A percentile compares a stretch with the other conserved stretches of the same genome.
Evolutionary conservation across 306 rosid genomes (phyloP).

Genomic region (Vigna reflexopilosa): DNA sequence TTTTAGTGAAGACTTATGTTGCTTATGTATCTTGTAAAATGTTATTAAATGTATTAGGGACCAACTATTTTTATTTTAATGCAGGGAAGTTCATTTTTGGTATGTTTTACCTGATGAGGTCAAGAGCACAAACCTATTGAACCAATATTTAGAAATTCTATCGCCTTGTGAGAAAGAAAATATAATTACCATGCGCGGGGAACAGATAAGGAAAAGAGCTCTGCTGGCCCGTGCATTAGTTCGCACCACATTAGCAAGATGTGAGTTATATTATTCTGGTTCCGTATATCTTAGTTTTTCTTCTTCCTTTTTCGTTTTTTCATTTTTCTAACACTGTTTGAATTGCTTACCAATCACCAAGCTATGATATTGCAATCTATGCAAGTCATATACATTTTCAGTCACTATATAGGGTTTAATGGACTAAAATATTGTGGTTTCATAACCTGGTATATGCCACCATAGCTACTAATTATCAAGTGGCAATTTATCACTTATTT

Average conservation of each 20-base stretch:
- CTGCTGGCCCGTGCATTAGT: constrained; percentile 80
- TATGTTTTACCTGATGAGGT: constrained; percentile 78
- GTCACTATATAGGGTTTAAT: constrained; percentile 1
- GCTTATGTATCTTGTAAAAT: constrained; percentile 6
- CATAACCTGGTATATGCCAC: not conserved
- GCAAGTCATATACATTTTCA: not conserved
- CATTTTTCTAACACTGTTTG: constrained; percentile 15
- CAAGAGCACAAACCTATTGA: constrained; percentile 59
- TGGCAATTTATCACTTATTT: constrained; percentile 1
- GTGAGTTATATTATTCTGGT: constrained; percentile 54
- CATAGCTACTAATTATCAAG: constrained; percentile 12
- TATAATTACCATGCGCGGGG: constrained; percentile 61
- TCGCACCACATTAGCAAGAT: constrained; percentile 90
- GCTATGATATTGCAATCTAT: constrained; percentile 1
- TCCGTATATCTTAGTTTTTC: not conserved
- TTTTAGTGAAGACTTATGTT: constrained; percentile 11
- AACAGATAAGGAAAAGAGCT: constrained; percentile 69
- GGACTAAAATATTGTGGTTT: constrained; percentile 9
- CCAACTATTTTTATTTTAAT: constrained; percentile 31
- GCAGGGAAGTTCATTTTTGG: constrained; percentile 91
- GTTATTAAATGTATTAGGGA: constrained; percentile 7
- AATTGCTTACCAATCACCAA: constrained; percentile 8
- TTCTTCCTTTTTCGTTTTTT: not conserved
- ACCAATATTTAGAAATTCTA: constrained; percentile 65
- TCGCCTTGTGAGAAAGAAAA: constrained; percentile 75